Percentiles rank a stretch among this genome's conserved stretches.
Evolutionary conservation across 192 early-diverging fungal species (phyloP).

Genomic region (Coemansia sp.): DNA sequence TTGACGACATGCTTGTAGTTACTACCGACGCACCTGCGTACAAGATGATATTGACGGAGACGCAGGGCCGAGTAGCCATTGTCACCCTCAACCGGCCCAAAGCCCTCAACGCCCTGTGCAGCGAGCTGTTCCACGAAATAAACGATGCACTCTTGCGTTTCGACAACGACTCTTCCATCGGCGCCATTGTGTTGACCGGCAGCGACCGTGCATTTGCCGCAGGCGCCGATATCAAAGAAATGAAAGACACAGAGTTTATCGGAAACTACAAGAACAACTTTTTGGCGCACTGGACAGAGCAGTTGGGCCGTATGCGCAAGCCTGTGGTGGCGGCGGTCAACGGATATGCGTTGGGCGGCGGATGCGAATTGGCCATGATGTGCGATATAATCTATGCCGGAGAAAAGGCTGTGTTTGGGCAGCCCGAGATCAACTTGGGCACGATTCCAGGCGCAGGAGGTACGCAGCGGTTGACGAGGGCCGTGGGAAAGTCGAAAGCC

Average conservation of each 20-base stretch:
- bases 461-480: conserved; percentile 82
- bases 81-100: conserved; percentile 93
- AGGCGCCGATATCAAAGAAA: conserved; percentile 99
- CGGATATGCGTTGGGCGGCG: conserved; percentile 96
- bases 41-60: conserved; percentile 65
- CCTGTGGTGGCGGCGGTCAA: conserved; percentile 98
- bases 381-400: conserved; percentile 99
- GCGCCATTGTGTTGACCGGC: conserved; percentile 94
- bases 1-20: conserved; percentile 21
- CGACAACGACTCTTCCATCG: conserved; percentile 74
- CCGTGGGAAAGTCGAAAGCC: conserved; percentile 96
- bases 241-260: conserved; percentile 85
- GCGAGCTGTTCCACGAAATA: conserved; percentile 87
- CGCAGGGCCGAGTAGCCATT: conserved; percentile 78
- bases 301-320: conserved; percentile 88
- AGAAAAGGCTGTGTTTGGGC: conserved; percentile 93
- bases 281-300: conserved; percentile 86
- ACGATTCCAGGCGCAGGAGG: conserved; percentile 92
- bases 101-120: conserved; percentile 94
- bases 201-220: conserved; percentile 97
- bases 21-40: conserved; percentile 32
- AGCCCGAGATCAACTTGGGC: conserved; percentile 98
- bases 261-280: conserved; percentile 90
- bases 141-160: conserved; percentile 80
- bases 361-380: conserved; percentile 99